Evolutionary conservation across 2,329 filamentous ascomycete species (phyloP).

Genomic region (Pseudogymnoascus sp.): DNA sequence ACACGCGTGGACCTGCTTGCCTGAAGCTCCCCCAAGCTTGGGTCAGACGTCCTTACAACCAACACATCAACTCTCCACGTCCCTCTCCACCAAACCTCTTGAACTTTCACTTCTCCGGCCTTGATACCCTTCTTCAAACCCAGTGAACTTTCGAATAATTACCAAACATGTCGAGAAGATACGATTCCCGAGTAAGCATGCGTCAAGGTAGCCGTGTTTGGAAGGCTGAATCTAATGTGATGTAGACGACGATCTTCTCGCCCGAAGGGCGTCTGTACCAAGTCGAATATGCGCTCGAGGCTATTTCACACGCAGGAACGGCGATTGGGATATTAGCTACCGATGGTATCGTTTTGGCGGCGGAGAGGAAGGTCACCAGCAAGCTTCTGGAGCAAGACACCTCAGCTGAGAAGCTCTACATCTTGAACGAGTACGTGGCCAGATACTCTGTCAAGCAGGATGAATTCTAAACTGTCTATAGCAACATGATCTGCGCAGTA

Average conservation of each 20-base stretch:
- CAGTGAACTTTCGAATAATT: constrained; percentile 7
- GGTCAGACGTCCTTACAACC: constrained; percentile 2
- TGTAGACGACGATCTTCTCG: constrained; percentile 98
- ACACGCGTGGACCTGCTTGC: constrained; percentile 14
- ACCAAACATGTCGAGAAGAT: constrained; percentile 79
- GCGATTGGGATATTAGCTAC: constrained; percentile 94
- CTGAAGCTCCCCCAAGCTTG: constrained; percentile 13
- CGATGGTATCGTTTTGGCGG: constrained; percentile 96
- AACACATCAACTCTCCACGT: constrained; percentile 3
- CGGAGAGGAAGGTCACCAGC: constrained; percentile 97
- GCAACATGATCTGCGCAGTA: constrained; percentile 99
- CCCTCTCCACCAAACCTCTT: neutral
- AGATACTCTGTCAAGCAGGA: constrained; percentile 1
- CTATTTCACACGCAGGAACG: constrained; percentile 96
- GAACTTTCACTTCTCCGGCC: constrained; percentile 10
- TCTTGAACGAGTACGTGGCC: constrained; percentile 78
- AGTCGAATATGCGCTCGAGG: constrained; percentile 97
- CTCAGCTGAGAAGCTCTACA: constrained; percentile 99
- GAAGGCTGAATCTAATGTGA: constrained; percentile 18
- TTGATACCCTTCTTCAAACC: constrained; percentile 7
- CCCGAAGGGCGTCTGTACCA: constrained; percentile 97
- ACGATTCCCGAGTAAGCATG: constrained; percentile 81
- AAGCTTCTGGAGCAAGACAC: constrained; percentile 99
- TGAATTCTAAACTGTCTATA: constrained; percentile 31
- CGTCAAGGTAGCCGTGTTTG: constrained; percentile 12